phyloP scores from a whole-genome alignment of 2,329 filamentous ascomycete genomes.

The Apiospora hydei region DNA sequence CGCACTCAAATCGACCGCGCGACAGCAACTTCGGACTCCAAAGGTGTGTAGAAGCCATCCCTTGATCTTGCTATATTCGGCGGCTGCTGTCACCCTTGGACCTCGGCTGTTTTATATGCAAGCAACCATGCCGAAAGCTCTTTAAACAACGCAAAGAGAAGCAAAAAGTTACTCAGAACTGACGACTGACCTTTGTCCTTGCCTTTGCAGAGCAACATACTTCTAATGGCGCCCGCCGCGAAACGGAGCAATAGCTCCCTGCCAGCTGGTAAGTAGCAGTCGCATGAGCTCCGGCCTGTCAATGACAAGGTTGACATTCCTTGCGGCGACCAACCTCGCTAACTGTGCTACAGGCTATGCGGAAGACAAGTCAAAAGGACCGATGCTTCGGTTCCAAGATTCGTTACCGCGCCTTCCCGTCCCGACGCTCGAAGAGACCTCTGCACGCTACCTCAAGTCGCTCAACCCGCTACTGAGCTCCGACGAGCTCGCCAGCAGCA shows the following conservation, averaged over 20 bases:
- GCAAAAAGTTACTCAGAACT: background rate
- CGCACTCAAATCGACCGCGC: conserved; percentile 39
- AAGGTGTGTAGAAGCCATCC: conserved; percentile 34
- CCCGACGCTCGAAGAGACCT: conserved; percentile 82
- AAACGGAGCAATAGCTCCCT: conserved; percentile 66
- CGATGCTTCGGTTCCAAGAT: conserved; percentile 85
- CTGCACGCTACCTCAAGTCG: conserved; percentile 80
- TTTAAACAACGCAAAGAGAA: background rate
- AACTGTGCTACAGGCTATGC: conserved; percentile 68
- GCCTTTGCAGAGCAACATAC: conserved; percentile 35
- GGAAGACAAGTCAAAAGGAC: conserved; percentile 80
- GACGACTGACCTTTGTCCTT: background rate
- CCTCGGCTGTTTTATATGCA: background rate
- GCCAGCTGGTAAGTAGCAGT: conserved; percentile 52
- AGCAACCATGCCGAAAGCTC: background rate
- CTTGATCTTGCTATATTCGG: background rate
- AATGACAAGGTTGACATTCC: conserved; percentile 23
- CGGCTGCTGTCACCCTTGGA: background rate
- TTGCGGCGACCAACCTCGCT: conserved; percentile 16
- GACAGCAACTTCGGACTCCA: conserved; percentile 33
- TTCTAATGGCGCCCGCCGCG: conserved; percentile 59
- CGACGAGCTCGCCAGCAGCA: conserved; percentile 74
- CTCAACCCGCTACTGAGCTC: conserved; percentile 76
- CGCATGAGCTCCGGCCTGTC: background rate
- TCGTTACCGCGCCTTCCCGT: conserved; percentile 83